Evolutionary conservation across 2,329 filamentous ascomycete species (phyloP).

Genomic region (Alternaria triticina): DNA sequence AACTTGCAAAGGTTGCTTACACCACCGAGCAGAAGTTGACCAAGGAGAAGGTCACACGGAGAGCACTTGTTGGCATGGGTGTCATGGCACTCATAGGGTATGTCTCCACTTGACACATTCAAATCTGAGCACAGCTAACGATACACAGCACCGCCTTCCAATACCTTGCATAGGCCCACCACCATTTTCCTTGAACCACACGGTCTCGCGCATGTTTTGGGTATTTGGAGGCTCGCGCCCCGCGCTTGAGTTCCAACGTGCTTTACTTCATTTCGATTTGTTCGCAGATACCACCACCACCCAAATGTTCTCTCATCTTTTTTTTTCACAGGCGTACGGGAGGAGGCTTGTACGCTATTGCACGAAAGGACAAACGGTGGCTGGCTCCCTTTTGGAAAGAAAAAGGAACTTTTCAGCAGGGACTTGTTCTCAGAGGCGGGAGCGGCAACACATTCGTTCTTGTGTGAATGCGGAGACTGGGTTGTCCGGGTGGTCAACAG

Average conservation of each 20-base stretch:
- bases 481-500: conserved; percentile 13
- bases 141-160: conserved; percentile 34
- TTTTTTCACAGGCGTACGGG: conserved; percentile 16
- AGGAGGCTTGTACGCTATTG: conserved; percentile 6
- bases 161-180: conserved; percentile 30
- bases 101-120: conserved; percentile 52
- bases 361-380: conserved; percentile 10
- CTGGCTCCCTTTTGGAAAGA: conserved; percentile 9
- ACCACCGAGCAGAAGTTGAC: conserved; percentile 75
- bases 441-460: conserved; percentile 22
- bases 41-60: conserved; percentile 84
- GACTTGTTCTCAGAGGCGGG: conserved; percentile 1
- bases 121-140: conserved; percentile 20
- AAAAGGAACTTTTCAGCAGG: neutral
- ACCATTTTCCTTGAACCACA: neutral
- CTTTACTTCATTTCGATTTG: conserved; percentile 11
- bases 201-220: conserved; percentile 16
- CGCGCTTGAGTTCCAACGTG: neutral
- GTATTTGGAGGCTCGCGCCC: neutral
- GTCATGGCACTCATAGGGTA: conserved; percentile 91
- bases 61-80: conserved; percentile 83
- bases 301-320: conserved; percentile 10
- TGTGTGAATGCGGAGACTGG: conserved; percentile 6
- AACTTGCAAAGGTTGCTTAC: conserved; percentile 70
- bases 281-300: conserved; percentile 22